phyloP scores from a whole-genome alignment of 345 rosid species.

The Alliaria petiolata region DNA sequence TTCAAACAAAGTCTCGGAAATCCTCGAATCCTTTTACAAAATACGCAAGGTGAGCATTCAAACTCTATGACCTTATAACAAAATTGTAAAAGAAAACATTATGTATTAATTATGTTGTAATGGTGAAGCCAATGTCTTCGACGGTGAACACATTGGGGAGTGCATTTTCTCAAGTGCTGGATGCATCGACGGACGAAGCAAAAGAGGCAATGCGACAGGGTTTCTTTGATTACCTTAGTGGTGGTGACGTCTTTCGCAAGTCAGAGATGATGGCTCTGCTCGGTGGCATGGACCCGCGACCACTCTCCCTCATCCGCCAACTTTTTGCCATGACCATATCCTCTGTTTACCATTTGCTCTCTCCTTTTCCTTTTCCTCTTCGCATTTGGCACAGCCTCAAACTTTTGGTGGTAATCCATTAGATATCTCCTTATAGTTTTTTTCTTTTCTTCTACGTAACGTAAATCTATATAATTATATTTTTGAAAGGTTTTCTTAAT shows the following conservation, averaged over 20 bases:
- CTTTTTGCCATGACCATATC: constrained; percentile 21
- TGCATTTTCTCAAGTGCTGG: constrained; percentile 26
- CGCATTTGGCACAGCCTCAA: constrained; percentile 29
- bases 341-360: constrained; percentile 23
- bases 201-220: constrained; percentile 33
- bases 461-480: not conserved
- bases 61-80: not conserved
- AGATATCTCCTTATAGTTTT: not conserved
- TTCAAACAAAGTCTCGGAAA: constrained; percentile 24
- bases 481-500: not conserved
- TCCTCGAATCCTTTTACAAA: constrained; percentile 37
- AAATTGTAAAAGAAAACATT: not conserved
- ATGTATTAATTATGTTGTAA: not conserved
- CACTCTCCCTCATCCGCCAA: constrained; percentile 24
- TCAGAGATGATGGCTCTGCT: constrained; percentile 29
- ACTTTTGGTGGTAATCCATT: constrained; percentile 19
- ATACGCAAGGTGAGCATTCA: constrained; percentile 34
- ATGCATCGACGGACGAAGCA: constrained; percentile 28
- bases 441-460: not conserved
- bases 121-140: not conserved
- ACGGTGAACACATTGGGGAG: constrained; percentile 26
- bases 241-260: constrained; percentile 12
- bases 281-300: constrained; percentile 32
- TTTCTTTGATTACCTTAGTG: constrained; percentile 13
- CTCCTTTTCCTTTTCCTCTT: constrained; percentile 34